Evolutionary conservation across 1,284 basidiomycete genomes (phyloP).

Genomic region (Cryptococcus wingfieldii): DNA sequence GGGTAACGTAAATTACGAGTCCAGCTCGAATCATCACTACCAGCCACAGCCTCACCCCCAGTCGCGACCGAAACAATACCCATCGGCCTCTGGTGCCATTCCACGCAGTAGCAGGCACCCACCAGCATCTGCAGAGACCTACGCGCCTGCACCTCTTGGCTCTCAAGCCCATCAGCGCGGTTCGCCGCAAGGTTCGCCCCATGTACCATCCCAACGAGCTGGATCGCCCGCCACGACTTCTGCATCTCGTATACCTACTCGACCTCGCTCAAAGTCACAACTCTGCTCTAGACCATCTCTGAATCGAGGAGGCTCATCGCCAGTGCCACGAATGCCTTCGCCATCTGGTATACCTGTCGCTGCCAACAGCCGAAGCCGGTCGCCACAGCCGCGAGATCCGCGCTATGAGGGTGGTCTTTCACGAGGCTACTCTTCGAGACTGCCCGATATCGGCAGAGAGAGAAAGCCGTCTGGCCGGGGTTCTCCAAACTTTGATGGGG

Average conservation of each 20-base stretch:
- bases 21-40: neutral
- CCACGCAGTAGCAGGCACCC: neutral
- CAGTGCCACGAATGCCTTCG: constrained; percentile 4
- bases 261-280: constrained; percentile 10
- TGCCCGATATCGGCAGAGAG: neutral
- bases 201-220: neutral
- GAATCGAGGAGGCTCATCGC: neutral
- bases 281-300: neutral
- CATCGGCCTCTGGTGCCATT: neutral
- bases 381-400: neutral
- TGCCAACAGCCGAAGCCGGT: neutral
- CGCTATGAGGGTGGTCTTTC: neutral
- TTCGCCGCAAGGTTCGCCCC: neutral
- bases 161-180: neutral
- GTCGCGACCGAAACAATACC: neutral
- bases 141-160: neutral
- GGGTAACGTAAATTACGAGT: neutral
- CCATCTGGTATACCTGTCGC: constrained; percentile 1
- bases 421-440: neutral
- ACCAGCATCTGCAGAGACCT: neutral
- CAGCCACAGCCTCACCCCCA: neutral
- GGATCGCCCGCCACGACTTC: neutral
- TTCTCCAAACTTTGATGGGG: neutral
- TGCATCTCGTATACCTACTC: constrained; percentile 10
- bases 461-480: neutral